Evolutionary conservation across 345 rosid species (phyloP).

Genomic region (Gossypioides kirkii): DNA sequence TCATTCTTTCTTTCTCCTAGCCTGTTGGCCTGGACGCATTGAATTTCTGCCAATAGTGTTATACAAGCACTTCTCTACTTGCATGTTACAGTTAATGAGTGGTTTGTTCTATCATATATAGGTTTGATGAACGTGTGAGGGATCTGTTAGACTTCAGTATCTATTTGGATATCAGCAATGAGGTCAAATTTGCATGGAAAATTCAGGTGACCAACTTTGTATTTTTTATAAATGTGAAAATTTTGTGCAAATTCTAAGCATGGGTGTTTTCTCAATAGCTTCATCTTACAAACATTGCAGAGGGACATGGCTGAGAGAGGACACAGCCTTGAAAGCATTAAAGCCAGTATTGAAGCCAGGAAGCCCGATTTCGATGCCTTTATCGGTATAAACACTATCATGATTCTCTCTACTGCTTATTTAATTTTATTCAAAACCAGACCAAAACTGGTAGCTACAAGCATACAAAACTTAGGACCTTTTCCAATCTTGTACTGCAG

Average conservation of each 20-base stretch:
- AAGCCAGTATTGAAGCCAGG: conserved; percentile 94
- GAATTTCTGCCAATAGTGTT: background rate
- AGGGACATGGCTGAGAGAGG: conserved; percentile 99
- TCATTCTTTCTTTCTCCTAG: background rate
- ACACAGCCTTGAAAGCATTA: conserved; percentile 97
- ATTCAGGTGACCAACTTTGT: conserved; percentile 35
- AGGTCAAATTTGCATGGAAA: conserved; percentile 98
- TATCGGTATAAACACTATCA: conserved; percentile 48
- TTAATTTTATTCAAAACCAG: too few relatives aligned
- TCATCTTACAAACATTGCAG: conserved; percentile 31
- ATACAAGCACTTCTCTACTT: background rate
- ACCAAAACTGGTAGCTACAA: background rate
- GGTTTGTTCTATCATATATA: conserved; percentile 15
- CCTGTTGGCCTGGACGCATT: background rate
- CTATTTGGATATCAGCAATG: conserved; percentile 96
- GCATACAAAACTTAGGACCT: background rate
- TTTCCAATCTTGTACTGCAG: conserved; percentile 31
- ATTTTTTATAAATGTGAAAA: background rate
- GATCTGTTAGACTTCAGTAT: conserved; percentile 86
- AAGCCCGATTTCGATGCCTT: conserved; percentile 94
- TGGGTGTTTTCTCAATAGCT: background rate
- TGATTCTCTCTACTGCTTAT: too few relatives aligned
- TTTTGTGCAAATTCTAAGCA: background rate
- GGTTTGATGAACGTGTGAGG: conserved; percentile 89
- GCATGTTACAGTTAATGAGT: background rate